A percentile compares a stretch with the other conserved stretches of the same genome.
phyloP scores from a whole-genome alignment of 1,284 basidiomycete species.

The Pascua sp. region DNA sequence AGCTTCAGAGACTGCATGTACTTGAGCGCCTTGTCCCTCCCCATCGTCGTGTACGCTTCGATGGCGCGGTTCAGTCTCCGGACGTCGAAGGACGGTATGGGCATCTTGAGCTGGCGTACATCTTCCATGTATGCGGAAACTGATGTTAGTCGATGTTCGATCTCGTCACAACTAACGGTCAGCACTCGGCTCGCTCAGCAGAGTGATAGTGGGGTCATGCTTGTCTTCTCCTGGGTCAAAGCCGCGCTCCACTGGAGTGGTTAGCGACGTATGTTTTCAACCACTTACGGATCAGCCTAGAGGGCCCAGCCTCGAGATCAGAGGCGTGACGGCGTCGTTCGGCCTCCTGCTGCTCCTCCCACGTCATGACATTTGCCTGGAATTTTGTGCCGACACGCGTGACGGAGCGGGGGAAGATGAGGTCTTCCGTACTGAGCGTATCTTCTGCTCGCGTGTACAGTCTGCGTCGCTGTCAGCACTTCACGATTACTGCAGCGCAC shows the following conservation, averaged over 20 bases:
- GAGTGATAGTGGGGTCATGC: slow-evolving; percentile 33
- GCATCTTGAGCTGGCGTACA: slow-evolving; percentile 26
- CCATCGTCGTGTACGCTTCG: slow-evolving; percentile 26
- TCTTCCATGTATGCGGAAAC: slow-evolving; percentile 38
- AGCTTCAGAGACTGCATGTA: slow-evolving; percentile 26
- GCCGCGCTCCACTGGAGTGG: slow-evolving; percentile 31
- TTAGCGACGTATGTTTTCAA: too few relatives aligned
- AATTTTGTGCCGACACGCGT: slow-evolving; percentile 83
- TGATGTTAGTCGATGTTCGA: slow-evolving; percentile 5
- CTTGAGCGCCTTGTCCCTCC: slow-evolving; percentile 27
- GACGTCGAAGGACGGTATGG: slow-evolving; percentile 39
- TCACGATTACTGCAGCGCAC: slow-evolving; percentile 53
- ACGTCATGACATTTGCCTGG: slow-evolving; percentile 59
- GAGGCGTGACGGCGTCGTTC: slow-evolving; percentile 20
- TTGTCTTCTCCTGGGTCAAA: slow-evolving; percentile 36
- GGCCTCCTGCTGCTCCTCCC: slow-evolving; percentile 42
- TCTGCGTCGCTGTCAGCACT: slow-evolving; percentile 49
- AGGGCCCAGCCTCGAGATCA: slow-evolving; percentile 25
- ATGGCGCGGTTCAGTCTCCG: slow-evolving; percentile 34
- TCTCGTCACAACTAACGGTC: slow-evolving; percentile 27
- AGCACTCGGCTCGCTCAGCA: slow-evolving; percentile 30
- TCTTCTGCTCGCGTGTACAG: slow-evolving; percentile 87
- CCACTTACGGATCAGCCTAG: slow-evolving; percentile 28
- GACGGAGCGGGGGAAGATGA: slow-evolving; percentile 86
- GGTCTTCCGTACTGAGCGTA: slow-evolving; percentile 88